Evolutionary conservation across 495 filamentous ascomycete species (phyloP).

Genomic region (Pseudoneurospora amorphoporcata): DNA sequence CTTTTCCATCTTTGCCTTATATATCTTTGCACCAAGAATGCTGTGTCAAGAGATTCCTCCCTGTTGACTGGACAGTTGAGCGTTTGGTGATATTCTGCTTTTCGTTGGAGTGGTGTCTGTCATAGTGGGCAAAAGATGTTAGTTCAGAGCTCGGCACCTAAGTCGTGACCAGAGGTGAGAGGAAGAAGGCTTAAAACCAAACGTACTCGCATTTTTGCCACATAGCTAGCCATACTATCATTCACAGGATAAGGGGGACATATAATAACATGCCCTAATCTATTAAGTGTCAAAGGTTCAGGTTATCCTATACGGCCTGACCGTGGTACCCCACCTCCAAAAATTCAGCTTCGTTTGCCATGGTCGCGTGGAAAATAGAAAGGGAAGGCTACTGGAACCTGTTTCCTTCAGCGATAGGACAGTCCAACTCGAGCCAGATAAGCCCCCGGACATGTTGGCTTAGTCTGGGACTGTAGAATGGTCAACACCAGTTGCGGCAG

Average conservation of each 20-base stretch:
- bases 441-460: not conserved
- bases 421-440: not conserved
- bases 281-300: not conserved
- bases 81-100: not conserved
- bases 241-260: not conserved
- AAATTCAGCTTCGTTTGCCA: too few relatives aligned
- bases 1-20: too few relatives aligned
- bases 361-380: too few relatives aligned
- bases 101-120: not conserved
- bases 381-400: not conserved
- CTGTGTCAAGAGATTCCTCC: not conserved
- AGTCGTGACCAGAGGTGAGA: not conserved
- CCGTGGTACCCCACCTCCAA: too few relatives aligned
- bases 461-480: not conserved
- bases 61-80: not conserved
- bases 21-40: not conserved
- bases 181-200: not conserved
- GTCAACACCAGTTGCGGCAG: too few relatives aligned
- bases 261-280: not conserved
- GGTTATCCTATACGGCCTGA: constrained; percentile 21
- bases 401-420: not conserved
- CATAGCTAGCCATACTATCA: not conserved
- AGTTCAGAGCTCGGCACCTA: not conserved
- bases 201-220: not conserved
- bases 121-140: not conserved